These are phyloP conservation scores for Yamadazyma conglobata DNA, from an alignment of 1,139 yeast genomes.

Conservation along the genomic window DNA sequence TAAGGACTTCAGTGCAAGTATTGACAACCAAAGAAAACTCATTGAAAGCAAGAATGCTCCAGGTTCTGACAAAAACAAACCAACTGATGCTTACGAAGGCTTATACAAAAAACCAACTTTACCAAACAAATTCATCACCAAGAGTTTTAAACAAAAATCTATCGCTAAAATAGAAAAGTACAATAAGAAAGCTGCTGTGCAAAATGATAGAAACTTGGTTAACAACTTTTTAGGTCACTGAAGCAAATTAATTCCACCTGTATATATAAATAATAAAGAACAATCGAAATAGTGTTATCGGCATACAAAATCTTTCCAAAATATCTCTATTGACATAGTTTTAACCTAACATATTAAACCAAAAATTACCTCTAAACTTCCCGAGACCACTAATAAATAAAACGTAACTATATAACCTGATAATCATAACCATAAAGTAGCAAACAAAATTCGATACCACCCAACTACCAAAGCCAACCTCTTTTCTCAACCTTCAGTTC, in stretches of 20 bases:
- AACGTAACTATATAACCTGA: background rate
- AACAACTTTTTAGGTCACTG: slow-evolving; percentile 22
- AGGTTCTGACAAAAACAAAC: slow-evolving; percentile 73
- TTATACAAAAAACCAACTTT: slow-evolving; percentile 67
- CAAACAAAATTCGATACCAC: too few relatives aligned
- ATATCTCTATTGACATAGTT: too few relatives aligned
- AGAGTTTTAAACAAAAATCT: slow-evolving; percentile 41
- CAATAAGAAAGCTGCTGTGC: slow-evolving; percentile 20
- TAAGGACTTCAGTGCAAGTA: slow-evolving; percentile 21
- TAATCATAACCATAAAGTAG: background rate
- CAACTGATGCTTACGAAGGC: slow-evolving; percentile 74
- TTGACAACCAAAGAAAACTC: slow-evolving; percentile 26
- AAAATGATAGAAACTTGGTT: slow-evolving; percentile 31
- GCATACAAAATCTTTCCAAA: too few relatives aligned
- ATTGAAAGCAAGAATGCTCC: slow-evolving; percentile 26
- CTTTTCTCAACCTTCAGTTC: slow-evolving; percentile 12
- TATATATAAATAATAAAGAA: too few relatives aligned
- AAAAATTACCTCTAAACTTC: too few relatives aligned
- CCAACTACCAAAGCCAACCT: slow-evolving; percentile 31
- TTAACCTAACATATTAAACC: too few relatives aligned
- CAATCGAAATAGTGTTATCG: too few relatives aligned
- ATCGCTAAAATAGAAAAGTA: slow-evolving; percentile 32
- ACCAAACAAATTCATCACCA: slow-evolving; percentile 70
- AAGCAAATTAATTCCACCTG: too few relatives aligned
- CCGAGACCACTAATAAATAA: too few relatives aligned